Conservation (phyloP, 2,329 filamentous ascomycete species). For the Colletotrichum orbiculare region DNA sequence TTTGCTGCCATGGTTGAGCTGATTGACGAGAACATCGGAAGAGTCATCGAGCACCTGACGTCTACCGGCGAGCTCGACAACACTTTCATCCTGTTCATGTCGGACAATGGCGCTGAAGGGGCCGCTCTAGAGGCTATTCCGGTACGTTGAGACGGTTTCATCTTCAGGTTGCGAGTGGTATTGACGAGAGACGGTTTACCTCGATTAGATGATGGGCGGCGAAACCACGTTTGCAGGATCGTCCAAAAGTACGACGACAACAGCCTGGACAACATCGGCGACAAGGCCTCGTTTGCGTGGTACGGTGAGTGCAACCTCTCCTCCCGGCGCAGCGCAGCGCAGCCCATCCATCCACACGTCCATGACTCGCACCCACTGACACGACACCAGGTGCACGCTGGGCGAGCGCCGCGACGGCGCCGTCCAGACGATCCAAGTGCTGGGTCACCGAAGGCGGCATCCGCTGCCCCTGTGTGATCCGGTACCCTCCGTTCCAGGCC, state of each 20-base stretch:
- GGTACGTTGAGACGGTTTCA: too few species aligned
- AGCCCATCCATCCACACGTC: background rate
- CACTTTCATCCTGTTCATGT: conserved; percentile 66
- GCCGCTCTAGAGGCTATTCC: conserved; percentile 32
- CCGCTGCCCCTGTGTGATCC: conserved; percentile 55
- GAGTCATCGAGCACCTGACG: conserved; percentile 61
- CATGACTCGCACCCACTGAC: background rate
- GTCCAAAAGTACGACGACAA: conserved; percentile 68
- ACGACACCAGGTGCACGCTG: conserved; percentile 48
- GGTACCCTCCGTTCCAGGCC: conserved; percentile 33
- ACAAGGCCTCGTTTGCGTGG: conserved; percentile 61
- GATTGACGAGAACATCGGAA: conserved; percentile 64
- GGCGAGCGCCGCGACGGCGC: conserved; percentile 53
- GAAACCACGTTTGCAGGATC: conserved; percentile 39
- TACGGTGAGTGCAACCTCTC: conserved; percentile 49
- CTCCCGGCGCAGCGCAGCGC: too few species aligned
- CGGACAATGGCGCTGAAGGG: conserved; percentile 56
- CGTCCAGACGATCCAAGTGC: conserved; percentile 35
- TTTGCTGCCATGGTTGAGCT: conserved; percentile 68
- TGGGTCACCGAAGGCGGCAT: conserved; percentile 3
- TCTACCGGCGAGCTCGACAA: conserved; percentile 62
- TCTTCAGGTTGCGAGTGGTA: background rate
- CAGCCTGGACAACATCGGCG: conserved; percentile 61
- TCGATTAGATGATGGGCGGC: conserved; percentile 22
- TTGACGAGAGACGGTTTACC: too few species aligned